Evolutionary conservation across 345 rosid species (phyloP), one percentile per base, ranked within the genome.

Genomic region (Anastatica hierochuntica): DNA sequence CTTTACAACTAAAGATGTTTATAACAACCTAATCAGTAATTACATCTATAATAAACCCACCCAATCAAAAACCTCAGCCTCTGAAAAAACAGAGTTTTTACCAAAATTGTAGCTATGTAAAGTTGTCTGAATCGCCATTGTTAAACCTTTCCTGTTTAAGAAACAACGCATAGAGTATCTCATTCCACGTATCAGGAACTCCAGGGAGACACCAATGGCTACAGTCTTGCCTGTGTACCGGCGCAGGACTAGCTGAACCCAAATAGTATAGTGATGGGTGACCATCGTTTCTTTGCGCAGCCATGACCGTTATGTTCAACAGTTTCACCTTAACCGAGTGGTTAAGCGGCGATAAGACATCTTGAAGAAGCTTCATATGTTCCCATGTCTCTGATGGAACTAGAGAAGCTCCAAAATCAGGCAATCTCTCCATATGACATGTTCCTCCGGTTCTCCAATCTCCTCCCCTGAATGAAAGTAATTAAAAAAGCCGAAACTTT

Each of bases 181-280:
- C 94, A 14, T 92, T 92, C 98, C 95, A 88, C 4, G 86, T 56
- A 60, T 88, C 98, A 0, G 98, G 98, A 13, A 92, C 86, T 14
- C 97, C 97, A 7, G 96, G 98, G 31, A 92, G 82, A 74, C 90
- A 92, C 98, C 95, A 92, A 44, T 88, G 98, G 64, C 90, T 88
- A 70, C 97, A 92, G 60, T 88, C 98, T 62, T 85, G 94, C 43
- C 80, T 78, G 56, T 73, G 79, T 14, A 85, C 24, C 1, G 95
- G 79, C 1, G 82, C 90, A 17, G 82, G 90, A 62, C 83, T 63
- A 20, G 41, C 62, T 3, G 78, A 70, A 14, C 77, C 79, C 51
- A 83, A 39, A 71, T 85, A 88, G 54, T 85, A 88, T 10, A 88
- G 14, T 17, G 98, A 88, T 8, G 84, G 68, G 39, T 92, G 96